Conservation (phyloP, 2,329 filamentous ascomycete species). For the Beauveria pseudobassiana region DNA sequence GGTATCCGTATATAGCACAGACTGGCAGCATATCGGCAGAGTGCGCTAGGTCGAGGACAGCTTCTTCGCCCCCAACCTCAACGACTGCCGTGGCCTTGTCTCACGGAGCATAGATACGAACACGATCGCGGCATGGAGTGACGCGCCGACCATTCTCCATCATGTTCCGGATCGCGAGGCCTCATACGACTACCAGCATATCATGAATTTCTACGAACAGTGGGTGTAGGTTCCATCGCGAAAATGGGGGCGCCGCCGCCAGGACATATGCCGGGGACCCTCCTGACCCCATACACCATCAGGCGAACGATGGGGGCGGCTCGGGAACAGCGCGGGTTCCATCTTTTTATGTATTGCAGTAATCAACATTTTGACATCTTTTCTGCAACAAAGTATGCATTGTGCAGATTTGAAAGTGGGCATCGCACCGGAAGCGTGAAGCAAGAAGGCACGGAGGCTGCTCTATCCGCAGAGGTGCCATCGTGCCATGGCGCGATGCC, state of each 20-base stretch:
- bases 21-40: not conserved
- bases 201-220: too few species aligned
- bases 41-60: too few species aligned
- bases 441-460: not conserved
- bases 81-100: too few species aligned
- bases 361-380: too few species aligned
- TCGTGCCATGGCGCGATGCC: not conserved
- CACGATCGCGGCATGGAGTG: not conserved
- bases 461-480: conserved; percentile 1
- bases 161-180: not conserved
- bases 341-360: not conserved
- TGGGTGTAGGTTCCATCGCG: not conserved
- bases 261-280: too few species aligned
- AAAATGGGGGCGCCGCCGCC: not conserved
- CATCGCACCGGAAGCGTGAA: too few species aligned
- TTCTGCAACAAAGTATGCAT: not conserved
- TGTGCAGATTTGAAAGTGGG: too few species aligned
- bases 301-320: not conserved
- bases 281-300: not conserved
- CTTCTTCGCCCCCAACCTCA: too few species aligned
- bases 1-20: not conserved
- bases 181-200: too few species aligned
- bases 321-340: not conserved
- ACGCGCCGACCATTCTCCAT: not conserved
- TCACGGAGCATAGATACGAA: not conserved